Evolutionary conservation across 345 rosid species (phyloP).

Genomic region (Aegle marmelos): DNA sequence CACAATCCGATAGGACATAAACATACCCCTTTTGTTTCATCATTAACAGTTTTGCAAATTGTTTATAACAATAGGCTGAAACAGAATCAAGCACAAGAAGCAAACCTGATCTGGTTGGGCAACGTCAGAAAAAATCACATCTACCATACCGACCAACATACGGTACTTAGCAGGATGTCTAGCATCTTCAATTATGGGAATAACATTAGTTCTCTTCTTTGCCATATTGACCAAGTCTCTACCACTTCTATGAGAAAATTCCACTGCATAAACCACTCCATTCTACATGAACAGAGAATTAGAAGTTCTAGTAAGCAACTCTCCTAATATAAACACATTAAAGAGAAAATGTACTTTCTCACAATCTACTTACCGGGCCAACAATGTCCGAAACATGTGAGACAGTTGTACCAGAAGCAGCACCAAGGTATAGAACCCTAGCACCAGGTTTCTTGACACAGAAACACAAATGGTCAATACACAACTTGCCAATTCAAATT

Average conservation of each 20-base stretch:
- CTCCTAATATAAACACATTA: background rate
- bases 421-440: constrained; percentile 92
- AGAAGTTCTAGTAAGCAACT: background rate
- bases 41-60: background rate
- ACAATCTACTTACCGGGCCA: constrained; percentile 71
- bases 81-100: background rate
- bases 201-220: constrained; percentile 87
- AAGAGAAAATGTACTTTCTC: background rate
- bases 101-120: constrained; percentile 99
- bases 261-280: constrained; percentile 94
- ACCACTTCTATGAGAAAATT: constrained; percentile 96
- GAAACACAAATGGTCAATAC: background rate
- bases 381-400: constrained; percentile 96
- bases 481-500: background rate
- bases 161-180: constrained; percentile 96
- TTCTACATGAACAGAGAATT: constrained; percentile 31
- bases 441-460: constrained; percentile 88
- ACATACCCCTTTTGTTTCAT: background rate
- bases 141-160: constrained; percentile 99
- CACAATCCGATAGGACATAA: background rate
- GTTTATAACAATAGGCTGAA: background rate
- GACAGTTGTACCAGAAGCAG: constrained; percentile 99
- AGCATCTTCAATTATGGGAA: constrained; percentile 98
- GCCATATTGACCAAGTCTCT: constrained; percentile 99
- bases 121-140: constrained; percentile 98